Conservation (phyloP, 768 basidiomycete species). For the Tremella yokohamensis region DNA sequence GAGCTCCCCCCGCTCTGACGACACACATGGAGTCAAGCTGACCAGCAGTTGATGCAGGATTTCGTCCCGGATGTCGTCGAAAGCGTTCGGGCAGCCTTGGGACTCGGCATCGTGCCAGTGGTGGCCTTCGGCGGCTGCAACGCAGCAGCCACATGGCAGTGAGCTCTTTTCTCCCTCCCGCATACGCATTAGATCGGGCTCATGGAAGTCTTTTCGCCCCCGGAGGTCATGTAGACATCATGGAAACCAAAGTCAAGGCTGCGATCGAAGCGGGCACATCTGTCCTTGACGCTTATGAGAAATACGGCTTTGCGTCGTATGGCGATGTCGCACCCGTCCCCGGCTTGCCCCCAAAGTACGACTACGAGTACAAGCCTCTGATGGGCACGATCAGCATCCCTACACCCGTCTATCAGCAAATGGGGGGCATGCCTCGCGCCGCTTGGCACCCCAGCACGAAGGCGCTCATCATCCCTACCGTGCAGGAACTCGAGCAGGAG, state of each 20-base stretch:
- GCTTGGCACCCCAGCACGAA: constrained; percentile 5
- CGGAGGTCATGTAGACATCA: constrained; percentile 12
- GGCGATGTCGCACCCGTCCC: constrained; percentile 21
- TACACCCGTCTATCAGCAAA: not conserved
- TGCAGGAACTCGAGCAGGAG: constrained; percentile 19
- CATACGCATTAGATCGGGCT: not conserved
- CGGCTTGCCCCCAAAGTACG: constrained; percentile 24
- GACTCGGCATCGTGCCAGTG: constrained; percentile 5
- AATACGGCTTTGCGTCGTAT: constrained; percentile 17
- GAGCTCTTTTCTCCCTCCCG: not conserved
- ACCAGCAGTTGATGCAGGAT: constrained; percentile 18
- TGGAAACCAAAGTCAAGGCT: not conserved
- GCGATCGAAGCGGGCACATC: not conserved
- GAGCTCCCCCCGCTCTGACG: not conserved
- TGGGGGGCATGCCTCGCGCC: constrained; percentile 4
- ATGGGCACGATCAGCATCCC: constrained; percentile 10
- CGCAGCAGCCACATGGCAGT: constrained; percentile 23
- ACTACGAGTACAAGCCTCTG: constrained; percentile 26
- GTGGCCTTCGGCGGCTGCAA: constrained; percentile 21
- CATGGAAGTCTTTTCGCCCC: constrained; percentile 19
- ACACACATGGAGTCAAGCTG: not conserved
- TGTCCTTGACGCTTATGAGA: not conserved
- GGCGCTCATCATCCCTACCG: constrained; percentile 15
- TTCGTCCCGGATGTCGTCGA: constrained; percentile 23
- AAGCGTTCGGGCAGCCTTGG: not conserved